Evolutionary conservation across 1,139 yeast genomes (phyloP).

Genomic region (Kazachstania sp.): DNA sequence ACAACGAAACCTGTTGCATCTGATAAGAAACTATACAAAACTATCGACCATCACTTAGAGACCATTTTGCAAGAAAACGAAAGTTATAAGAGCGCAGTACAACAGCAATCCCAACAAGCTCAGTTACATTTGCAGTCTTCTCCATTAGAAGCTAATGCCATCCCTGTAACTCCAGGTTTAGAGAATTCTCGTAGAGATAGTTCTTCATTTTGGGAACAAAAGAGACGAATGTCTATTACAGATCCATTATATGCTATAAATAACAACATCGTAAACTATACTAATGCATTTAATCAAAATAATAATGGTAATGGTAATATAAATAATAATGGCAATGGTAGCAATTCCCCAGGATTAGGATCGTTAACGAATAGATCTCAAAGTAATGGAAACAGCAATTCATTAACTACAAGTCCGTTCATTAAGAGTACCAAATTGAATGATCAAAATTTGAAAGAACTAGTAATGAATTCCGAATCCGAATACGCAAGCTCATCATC

Average conservation of each 20-base stretch:
- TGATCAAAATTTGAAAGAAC: constrained; percentile 30
- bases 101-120: constrained; percentile 16
- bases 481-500: constrained; percentile 28
- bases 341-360: not conserved
- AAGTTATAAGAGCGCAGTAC: constrained; percentile 25
- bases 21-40: constrained; percentile 79
- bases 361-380: not conserved
- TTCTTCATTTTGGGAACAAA: constrained; percentile 32
- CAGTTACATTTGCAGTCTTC: constrained; percentile 14
- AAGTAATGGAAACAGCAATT: not conserved
- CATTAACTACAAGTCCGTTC: not conserved
- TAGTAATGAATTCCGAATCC: constrained; percentile 23
- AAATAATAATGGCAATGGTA: not conserved
- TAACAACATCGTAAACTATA: constrained; percentile 9
- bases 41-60: constrained; percentile 74
- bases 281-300: constrained; percentile 5
- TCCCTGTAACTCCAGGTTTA: constrained; percentile 14
- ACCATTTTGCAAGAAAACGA: constrained; percentile 50
- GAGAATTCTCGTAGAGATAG: constrained; percentile 12
- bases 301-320: not conserved
- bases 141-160: constrained; percentile 12
- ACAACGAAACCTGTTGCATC: constrained; percentile 90
- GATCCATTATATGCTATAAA: constrained; percentile 12
- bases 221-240: constrained; percentile 31
- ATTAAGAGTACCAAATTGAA: constrained; percentile 26